Percentiles rank a stretch among this genome's conserved stretches.
phyloP scores from a whole-genome alignment of 2,329 filamentous ascomycete species.

The Exophiala mesophila region DNA sequence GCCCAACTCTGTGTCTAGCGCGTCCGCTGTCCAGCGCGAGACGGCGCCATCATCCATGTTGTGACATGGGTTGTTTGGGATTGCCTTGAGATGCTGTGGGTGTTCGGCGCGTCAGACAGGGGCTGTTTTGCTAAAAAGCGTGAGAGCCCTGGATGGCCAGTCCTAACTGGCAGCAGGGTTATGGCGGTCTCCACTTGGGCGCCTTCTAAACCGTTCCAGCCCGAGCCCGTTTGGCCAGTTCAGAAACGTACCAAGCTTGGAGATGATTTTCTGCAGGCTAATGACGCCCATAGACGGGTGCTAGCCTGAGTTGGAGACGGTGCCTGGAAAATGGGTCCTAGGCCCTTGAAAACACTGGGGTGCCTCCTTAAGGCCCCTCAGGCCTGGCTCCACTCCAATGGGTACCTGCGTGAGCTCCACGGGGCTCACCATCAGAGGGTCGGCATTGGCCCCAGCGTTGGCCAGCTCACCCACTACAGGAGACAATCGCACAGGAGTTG shows the following conservation, averaged over 20 bases:
- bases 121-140: not conserved
- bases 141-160: not conserved
- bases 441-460: not conserved
- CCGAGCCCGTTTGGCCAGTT: slow-evolving; percentile 13
- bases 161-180: not conserved
- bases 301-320: not conserved
- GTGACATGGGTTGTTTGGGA: slow-evolving; percentile 24
- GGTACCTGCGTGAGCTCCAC: not conserved
- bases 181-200: not conserved
- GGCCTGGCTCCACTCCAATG: not conserved
- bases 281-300: slow-evolving; percentile 1
- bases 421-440: not conserved
- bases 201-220: not conserved
- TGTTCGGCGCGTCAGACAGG: slow-evolving; percentile 19
- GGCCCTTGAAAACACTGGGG: slow-evolving; percentile 1
- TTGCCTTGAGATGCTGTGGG: slow-evolving; percentile 5
- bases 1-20: slow-evolving; percentile 13
- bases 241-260: slow-evolving; percentile 3
- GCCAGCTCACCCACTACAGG: not conserved
- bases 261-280: not conserved
- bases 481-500: not conserved
- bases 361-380: not conserved
- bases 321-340: slow-evolving; percentile 1
- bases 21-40: slow-evolving; percentile 16
- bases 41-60: slow-evolving; percentile 22